Evolutionary conservation across 495 filamentous ascomycete genomes (phyloP).

Genomic region (Aspergillus campestris): DNA sequence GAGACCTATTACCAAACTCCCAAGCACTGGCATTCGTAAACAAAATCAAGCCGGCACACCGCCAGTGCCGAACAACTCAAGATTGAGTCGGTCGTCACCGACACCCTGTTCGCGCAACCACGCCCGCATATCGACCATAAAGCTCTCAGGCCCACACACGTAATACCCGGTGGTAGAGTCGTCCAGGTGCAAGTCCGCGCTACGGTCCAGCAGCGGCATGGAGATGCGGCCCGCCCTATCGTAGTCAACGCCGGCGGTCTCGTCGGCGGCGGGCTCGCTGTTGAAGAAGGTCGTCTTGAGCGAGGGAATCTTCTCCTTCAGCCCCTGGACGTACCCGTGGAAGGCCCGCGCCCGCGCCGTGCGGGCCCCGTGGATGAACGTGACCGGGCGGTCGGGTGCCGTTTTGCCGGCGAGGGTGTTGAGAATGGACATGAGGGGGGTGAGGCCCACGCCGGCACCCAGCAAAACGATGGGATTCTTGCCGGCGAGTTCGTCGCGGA

Average conservation of each 20-base stretch:
- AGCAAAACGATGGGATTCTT: constrained; percentile 53
- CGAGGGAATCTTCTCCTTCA: constrained; percentile 33
- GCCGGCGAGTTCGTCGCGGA: constrained; percentile 26
- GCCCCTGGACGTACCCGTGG: constrained; percentile 37
- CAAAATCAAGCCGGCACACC: constrained; percentile 18
- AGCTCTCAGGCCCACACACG: constrained; percentile 57
- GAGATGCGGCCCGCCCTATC: constrained; percentile 47
- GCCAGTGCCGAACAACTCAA: constrained; percentile 64
- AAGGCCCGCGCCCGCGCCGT: constrained; percentile 32
- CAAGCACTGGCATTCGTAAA: not conserved
- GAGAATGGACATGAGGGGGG: constrained; percentile 59
- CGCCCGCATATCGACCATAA: constrained; percentile 52
- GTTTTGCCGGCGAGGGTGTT: constrained; percentile 43
- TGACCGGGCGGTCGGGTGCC: constrained; percentile 35
- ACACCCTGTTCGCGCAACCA: constrained; percentile 46
- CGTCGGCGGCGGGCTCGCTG: constrained; percentile 26
- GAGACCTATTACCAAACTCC: too few relatives aligned
- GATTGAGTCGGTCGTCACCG: constrained; percentile 42
- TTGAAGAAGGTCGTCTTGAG: constrained; percentile 34
- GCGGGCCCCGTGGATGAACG: constrained; percentile 55
- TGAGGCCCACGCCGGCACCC: constrained; percentile 62
- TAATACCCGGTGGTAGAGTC: constrained; percentile 53
- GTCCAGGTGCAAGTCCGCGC: constrained; percentile 44
- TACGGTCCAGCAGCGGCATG: constrained; percentile 40
- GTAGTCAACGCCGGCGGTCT: constrained; percentile 48